These are phyloP conservation scores for Hypomontagnella submonticulosa DNA, from an alignment of 495 filamentous ascomycete species.

Conservation along the genomic window DNA sequence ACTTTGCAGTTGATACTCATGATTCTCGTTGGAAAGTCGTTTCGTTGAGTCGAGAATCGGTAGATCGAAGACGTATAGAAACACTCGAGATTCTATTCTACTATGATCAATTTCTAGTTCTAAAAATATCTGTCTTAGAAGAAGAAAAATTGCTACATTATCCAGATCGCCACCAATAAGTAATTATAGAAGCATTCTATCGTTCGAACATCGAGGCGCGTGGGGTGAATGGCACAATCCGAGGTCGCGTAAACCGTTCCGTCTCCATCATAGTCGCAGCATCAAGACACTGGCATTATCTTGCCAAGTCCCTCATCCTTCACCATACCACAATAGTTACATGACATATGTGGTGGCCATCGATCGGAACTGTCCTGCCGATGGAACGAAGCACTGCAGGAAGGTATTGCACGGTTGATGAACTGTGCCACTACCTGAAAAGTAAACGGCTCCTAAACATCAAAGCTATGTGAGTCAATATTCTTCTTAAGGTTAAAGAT, in stretches of 20 bases:
- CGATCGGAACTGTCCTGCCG: slow-evolving; percentile 14
- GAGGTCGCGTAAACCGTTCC: neutral
- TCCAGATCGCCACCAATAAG: slow-evolving; percentile 3
- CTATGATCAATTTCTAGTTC: slow-evolving; percentile 15
- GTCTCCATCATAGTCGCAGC: slow-evolving; percentile 3
- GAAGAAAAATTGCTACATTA: neutral
- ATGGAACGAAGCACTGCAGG: slow-evolving; percentile 28
- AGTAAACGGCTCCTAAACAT: slow-evolving; percentile 45
- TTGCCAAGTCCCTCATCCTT: slow-evolving; percentile 6
- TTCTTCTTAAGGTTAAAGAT: slow-evolving; percentile 20
- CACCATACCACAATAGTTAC: slow-evolving; percentile 9
- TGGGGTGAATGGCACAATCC: slow-evolving; percentile 5
- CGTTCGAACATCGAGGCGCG: slow-evolving; percentile 2
- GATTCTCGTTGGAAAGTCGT: neutral
- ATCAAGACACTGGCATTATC: slow-evolving; percentile 2
- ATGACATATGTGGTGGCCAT: slow-evolving; percentile 34
- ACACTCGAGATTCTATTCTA: slow-evolving; percentile 18
- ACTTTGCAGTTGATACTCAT: neutral
- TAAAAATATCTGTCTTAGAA: slow-evolving; percentile 13
- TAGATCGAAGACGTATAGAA: neutral
- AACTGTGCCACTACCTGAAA: slow-evolving; percentile 34
- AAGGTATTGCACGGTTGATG: slow-evolving; percentile 42
- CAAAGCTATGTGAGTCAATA: slow-evolving; percentile 37
- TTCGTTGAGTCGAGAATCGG: neutral
- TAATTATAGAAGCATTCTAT: neutral